phyloP scores from a whole-genome alignment of 805 yeast species.

The Kodamaea hsintzibuensis region DNA sequence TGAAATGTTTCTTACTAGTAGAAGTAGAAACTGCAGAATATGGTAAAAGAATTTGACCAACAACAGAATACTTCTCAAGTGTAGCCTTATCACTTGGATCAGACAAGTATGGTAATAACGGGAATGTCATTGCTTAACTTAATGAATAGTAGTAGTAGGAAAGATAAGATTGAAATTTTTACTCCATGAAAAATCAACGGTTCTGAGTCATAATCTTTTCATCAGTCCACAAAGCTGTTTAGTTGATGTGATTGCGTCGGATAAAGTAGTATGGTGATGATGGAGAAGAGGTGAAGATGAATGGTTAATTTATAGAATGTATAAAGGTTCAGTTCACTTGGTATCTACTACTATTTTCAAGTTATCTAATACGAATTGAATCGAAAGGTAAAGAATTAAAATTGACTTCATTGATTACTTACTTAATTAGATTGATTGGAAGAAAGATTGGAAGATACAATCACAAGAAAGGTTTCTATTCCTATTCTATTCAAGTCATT shows the following conservation, averaged over 20 bases:
- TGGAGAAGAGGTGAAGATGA: too few relatives aligned
- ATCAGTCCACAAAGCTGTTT: not conserved
- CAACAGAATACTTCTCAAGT: constrained; percentile 27
- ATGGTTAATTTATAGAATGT: too few relatives aligned
- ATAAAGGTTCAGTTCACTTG: too few relatives aligned
- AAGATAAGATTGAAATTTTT: not conserved
- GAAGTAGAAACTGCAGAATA: constrained; percentile 20
- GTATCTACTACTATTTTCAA: too few relatives aligned
- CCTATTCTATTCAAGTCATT: too few relatives aligned
- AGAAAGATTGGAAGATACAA: too few relatives aligned
- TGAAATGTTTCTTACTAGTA: constrained; percentile 28
- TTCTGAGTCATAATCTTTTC: constrained; percentile 1
- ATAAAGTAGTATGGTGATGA: too few relatives aligned
- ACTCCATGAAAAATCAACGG: constrained; percentile 1
- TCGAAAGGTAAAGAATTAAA: not conserved
- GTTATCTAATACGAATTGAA: too few relatives aligned
- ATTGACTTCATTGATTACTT: not conserved
- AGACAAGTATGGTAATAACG: constrained; percentile 38
- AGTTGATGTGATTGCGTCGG: not conserved
- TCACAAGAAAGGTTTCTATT: too few relatives aligned
- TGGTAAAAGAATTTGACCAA: constrained; percentile 37
- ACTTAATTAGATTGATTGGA: not conserved
- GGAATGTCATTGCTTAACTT: constrained; percentile 32
- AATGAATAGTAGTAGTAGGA: not conserved
- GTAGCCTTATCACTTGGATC: constrained; percentile 17